Base-by-base conservation (phyloP, 805 yeast genomes). In the Tetrapisispora pingtungensis region DNA sequence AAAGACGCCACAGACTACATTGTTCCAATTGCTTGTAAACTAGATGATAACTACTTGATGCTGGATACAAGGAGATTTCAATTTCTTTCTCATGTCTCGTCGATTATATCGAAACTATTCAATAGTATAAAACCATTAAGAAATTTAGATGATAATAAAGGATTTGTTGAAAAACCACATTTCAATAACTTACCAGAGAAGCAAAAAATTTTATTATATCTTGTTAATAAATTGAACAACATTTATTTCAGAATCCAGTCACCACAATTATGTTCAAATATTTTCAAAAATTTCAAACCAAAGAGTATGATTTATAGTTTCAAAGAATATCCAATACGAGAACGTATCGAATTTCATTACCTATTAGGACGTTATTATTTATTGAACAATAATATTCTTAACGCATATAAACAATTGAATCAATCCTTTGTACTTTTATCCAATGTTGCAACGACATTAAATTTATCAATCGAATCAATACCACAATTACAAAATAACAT, bases 291-390 rank as follows among this genome's bases (percentile, higher is more conserved):
- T 66, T 70, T 56, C 69, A 77, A 76, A 48, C 73, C 81, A 26
- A 80, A 80, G 56, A 73, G 80, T 66, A 72, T 70, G 50, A 69
- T 75, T 18, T 72, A 79, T 15, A 63, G 66, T 18, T 64, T 78
- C 44, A 57, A 61, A 5, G 53, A 62, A 3, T 80, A 69, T 49
- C 66, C 72, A 15, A 53, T 59, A 20, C 60, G 70, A 13, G 76
- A 80, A 54, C 75, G 71, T 45, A 68, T 80, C 7, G 77, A 73
- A 48, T 80, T 75, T 54, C 62, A 83, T 36, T 79, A 67, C 53
- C 71, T 74, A 46, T 61, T 78, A 30, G 80, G 81, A 3, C 68
- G 76, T 36, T 81, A 74, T 52, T 77, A 77, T 51, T 52, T 79
- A 47, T 62, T 73, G 18, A 74, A 77, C 49, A 67, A 72, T 45